A percentile compares a stretch with the other conserved stretches of the same genome.
phyloP scores from a whole-genome alignment of 495 filamentous ascomycete genomes.

The Penicillium flavigenum region DNA sequence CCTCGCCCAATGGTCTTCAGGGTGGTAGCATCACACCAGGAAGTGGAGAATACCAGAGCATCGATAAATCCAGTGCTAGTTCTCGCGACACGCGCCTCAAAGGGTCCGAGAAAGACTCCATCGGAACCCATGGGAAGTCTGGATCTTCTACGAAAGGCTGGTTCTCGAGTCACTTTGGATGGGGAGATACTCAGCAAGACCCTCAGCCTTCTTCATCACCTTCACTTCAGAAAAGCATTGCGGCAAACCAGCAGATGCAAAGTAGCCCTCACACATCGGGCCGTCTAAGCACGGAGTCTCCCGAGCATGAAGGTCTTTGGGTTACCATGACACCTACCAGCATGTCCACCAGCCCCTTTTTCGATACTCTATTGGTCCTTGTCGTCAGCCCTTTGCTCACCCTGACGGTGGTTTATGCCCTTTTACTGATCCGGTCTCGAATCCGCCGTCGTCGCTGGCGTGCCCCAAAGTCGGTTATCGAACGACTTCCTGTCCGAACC shows the following conservation, averaged over 20 bases:
- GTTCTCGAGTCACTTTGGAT: constrained; percentile 41
- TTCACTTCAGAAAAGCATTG: constrained; percentile 4
- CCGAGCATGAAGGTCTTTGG: constrained; percentile 83
- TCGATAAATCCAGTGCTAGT: constrained; percentile 33
- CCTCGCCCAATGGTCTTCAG: constrained; percentile 47
- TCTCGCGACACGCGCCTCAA: constrained; percentile 19
- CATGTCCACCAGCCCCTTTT: constrained; percentile 89
- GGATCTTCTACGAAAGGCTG: constrained; percentile 28
- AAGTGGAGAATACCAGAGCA: constrained; percentile 67
- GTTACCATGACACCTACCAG: constrained; percentile 89
- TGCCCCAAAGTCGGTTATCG: constrained; percentile 93
- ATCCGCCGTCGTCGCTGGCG: constrained; percentile 90
- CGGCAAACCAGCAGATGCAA: constrained; percentile 17
- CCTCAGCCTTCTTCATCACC: constrained; percentile 17
- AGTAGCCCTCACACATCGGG: constrained; percentile 13
- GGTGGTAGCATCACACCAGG: constrained; percentile 74
- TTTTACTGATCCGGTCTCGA: constrained; percentile 82
- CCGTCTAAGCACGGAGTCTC: constrained; percentile 22
- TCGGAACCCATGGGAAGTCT: constrained; percentile 1
- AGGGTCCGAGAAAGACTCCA: constrained; percentile 10
- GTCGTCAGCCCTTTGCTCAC: constrained; percentile 92
- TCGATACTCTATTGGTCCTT: constrained; percentile 90
- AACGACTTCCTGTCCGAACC: constrained; percentile 88
- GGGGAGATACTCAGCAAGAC: constrained; percentile 24
- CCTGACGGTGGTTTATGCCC: constrained; percentile 85